Percentiles rank a stretch among this genome's conserved stretches.
These are phyloP conservation scores for Mortierella sp. DNA, from an alignment of 371 early-diverging fungal species.

Conservation along the genomic window DNA sequence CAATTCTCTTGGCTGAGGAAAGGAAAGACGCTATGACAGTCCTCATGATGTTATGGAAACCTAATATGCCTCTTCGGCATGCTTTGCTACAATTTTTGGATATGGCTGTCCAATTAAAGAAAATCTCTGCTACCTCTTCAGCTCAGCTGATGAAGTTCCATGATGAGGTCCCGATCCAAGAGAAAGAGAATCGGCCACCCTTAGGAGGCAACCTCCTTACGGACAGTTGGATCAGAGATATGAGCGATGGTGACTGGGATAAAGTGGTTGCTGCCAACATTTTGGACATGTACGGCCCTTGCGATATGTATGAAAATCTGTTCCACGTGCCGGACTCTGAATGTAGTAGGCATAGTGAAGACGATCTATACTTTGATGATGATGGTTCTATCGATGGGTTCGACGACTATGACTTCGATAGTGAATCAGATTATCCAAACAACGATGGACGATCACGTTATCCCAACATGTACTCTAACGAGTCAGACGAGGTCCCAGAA, in stretches of 20 bases:
- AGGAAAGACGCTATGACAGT: background rate
- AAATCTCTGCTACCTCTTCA: background rate
- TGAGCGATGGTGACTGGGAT: background rate
- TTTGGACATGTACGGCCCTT: background rate
- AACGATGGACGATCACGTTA: background rate
- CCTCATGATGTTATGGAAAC: background rate
- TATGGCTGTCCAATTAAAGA: background rate
- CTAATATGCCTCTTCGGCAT: background rate
- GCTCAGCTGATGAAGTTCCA: background rate
- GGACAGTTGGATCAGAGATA: background rate
- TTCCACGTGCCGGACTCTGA: no score
- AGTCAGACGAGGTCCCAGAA: background rate
- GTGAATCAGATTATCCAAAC: background rate
- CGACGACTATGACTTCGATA: conserved; percentile 3
- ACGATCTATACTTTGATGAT: background rate
- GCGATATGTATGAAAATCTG: background rate
- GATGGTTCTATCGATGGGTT: background rate
- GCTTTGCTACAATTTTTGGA: background rate
- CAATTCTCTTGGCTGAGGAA: background rate
- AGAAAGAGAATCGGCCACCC: background rate
- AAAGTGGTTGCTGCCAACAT: background rate
- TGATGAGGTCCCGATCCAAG: background rate
- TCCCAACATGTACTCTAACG: background rate
- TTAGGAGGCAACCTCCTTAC: background rate
- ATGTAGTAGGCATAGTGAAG: no score